Evolutionary conservation across 2,329 filamentous ascomycete species (phyloP).

Genomic region (Xylariaceae sp.): DNA sequence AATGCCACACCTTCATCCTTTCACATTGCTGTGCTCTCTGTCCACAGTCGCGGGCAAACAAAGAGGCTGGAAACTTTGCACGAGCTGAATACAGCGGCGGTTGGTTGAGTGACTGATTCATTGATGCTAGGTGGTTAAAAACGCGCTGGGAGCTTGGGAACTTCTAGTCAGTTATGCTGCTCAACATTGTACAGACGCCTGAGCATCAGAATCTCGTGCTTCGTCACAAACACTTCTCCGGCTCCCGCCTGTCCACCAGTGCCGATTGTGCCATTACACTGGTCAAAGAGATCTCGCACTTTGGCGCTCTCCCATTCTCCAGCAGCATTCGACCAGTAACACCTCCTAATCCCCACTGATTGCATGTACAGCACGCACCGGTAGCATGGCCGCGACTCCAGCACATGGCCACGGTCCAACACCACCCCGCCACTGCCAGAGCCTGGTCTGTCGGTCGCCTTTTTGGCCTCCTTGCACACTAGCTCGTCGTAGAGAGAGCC

Average conservation of each 20-base stretch:
- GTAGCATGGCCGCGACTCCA: slow-evolving; percentile 49
- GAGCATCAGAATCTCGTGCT: slow-evolving; percentile 50
- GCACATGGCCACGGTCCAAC: slow-evolving; percentile 18
- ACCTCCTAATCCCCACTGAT: slow-evolving; percentile 48
- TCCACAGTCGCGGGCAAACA: no score
- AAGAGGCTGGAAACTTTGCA: no score
- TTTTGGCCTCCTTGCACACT: slow-evolving; percentile 16
- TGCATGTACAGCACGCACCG: slow-evolving; percentile 51
- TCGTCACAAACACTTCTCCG: slow-evolving; percentile 48
- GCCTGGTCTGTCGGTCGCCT: not conserved
- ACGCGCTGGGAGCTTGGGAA: no score
- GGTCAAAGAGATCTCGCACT: slow-evolving; percentile 46
- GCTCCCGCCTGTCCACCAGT: slow-evolving; percentile 20
- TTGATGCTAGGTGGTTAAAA: no score
- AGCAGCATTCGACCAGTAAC: slow-evolving; percentile 50
- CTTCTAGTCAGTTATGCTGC: no score
- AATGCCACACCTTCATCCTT: no score
- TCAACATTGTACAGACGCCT: slow-evolving; percentile 19
- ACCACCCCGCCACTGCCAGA: not conserved
- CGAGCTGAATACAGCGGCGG: no score
- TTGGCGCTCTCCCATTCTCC: slow-evolving; percentile 51
- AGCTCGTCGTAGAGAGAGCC: slow-evolving; percentile 50
- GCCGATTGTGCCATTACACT: slow-evolving; percentile 18
- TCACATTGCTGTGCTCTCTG: no score
- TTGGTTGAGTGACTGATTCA: no score